phyloP scores from a whole-genome alignment of 73 alveolate genomes.

The Paramecium sexaurelia region DNA sequence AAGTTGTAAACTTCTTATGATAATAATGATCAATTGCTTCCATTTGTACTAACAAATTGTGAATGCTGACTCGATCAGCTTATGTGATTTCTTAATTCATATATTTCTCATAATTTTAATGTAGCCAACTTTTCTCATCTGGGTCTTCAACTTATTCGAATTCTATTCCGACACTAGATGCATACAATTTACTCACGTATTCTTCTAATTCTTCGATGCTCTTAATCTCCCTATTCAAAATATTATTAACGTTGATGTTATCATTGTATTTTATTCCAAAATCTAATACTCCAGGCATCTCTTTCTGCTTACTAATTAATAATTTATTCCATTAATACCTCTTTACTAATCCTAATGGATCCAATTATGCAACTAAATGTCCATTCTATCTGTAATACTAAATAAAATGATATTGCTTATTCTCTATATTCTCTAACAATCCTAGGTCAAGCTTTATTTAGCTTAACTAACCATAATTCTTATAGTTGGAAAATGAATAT shows the following conservation, averaged over 20 bases:
- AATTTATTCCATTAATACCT: background rate
- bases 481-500: slow-evolving; percentile 26
- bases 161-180: slow-evolving; percentile 82
- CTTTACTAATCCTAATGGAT: background rate
- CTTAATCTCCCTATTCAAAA: background rate
- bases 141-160: slow-evolving; percentile 80
- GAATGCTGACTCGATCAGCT: slow-evolving; percentile 75
- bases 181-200: slow-evolving; percentile 71
- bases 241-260: background rate
- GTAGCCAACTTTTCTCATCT: slow-evolving; percentile 83
- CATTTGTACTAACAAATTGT: slow-evolving; percentile 62
- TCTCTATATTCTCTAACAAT: background rate
- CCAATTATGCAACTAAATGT: slow-evolving; percentile 46
- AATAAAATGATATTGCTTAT: background rate
- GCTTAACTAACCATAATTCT: background rate
- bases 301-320: background rate
- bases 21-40: slow-evolving; percentile 81
- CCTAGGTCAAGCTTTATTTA: background rate
- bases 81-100: slow-evolving; percentile 65
- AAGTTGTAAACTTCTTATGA: slow-evolving; percentile 78
- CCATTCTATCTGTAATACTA: slow-evolving; percentile 30
- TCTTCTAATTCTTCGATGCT: slow-evolving; percentile 66
- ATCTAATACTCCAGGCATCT: slow-evolving; percentile 39
- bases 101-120: slow-evolving; percentile 77
- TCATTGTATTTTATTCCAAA: slow-evolving; percentile 38